These are phyloP conservation scores for Zalerion maritima DNA, from an alignment of 495 filamentous ascomycete genomes.

Conservation along the genomic window DNA sequence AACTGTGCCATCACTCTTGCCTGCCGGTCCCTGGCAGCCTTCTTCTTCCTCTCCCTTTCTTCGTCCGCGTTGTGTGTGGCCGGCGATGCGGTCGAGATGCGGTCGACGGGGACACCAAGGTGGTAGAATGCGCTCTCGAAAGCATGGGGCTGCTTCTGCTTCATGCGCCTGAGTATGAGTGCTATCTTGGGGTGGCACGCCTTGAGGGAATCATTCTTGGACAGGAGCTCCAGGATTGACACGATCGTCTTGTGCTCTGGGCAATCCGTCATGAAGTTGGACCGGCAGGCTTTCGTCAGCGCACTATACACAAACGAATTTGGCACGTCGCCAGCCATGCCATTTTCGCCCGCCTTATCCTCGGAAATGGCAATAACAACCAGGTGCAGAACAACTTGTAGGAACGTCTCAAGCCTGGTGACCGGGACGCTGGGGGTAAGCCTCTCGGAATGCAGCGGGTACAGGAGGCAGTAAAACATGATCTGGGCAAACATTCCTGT, in stretches of 20 bases:
- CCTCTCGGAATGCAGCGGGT: slow-evolving; percentile 48
- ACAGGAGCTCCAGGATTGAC: slow-evolving; percentile 58
- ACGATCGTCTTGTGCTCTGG: slow-evolving; percentile 52
- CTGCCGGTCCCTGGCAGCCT: slow-evolving; percentile 74
- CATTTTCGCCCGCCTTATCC: slow-evolving; percentile 49
- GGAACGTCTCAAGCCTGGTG: slow-evolving; percentile 76
- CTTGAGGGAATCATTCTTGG: slow-evolving; percentile 56
- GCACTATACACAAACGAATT: slow-evolving; percentile 57
- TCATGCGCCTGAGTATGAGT: slow-evolving; percentile 73
- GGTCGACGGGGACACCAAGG: slow-evolving; percentile 34
- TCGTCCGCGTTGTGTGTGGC: slow-evolving; percentile 42
- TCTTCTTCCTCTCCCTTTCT: slow-evolving; percentile 74
- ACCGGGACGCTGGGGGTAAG: slow-evolving; percentile 56
- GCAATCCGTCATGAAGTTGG: slow-evolving; percentile 34
- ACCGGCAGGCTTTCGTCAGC: slow-evolving; percentile 43
- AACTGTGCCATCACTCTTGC: slow-evolving; percentile 93
- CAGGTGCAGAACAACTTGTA: slow-evolving; percentile 83
- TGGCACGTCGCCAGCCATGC: slow-evolving; percentile 26
- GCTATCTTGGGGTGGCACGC: slow-evolving; percentile 72
- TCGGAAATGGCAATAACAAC: slow-evolving; percentile 70
- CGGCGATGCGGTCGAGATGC: slow-evolving; percentile 39
- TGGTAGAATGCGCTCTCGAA: slow-evolving; percentile 48
- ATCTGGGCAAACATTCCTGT: slow-evolving; percentile 82
- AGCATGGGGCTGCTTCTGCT: slow-evolving; percentile 55
- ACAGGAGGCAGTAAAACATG: slow-evolving; percentile 74